Percentiles rank a stretch among this genome's conserved stretches.
Evolutionary conservation across 2,329 filamentous ascomycete genomes (phyloP).

Genomic region (Alternaria consortialis): DNA sequence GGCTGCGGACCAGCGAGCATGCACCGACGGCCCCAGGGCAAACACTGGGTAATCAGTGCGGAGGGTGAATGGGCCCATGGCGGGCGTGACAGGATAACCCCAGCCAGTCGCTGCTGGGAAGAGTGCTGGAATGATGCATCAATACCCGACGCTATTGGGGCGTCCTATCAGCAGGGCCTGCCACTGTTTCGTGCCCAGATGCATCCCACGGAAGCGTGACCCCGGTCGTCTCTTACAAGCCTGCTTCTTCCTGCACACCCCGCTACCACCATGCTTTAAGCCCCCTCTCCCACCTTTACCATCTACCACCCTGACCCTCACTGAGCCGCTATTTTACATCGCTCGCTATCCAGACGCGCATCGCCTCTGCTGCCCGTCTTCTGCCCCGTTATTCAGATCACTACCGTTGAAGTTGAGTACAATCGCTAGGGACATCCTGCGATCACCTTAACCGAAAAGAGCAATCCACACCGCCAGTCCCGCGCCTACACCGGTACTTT

Average conservation of each 20-base stretch:
- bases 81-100: conserved; percentile 22
- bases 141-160: conserved; percentile 47
- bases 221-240: conserved; percentile 15
- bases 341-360: conserved; percentile 17
- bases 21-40: conserved; percentile 24
- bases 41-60: conserved; percentile 24
- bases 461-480: conserved; percentile 52
- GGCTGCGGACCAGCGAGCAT: conserved; percentile 15
- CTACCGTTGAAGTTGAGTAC: conserved; percentile 19
- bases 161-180: conserved; percentile 40
- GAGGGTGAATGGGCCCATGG: conserved; percentile 24
- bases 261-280: conserved; percentile 29
- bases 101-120: conserved; percentile 37
- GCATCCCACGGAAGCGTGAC: conserved; percentile 35
- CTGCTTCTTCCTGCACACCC: conserved; percentile 22
- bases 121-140: conserved; percentile 38
- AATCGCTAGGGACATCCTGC: conserved; percentile 24
- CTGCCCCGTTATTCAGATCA: conserved; percentile 4
- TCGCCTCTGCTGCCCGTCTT: conserved; percentile 19
- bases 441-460: conserved; percentile 44
- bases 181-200: conserved; percentile 27
- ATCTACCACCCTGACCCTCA: conserved; percentile 25
- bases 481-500: conserved; percentile 52
- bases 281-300: conserved; percentile 36
- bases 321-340: conserved; percentile 17